Conservation (phyloP, 495 filamentous ascomycete species). For the Penicillium ochrochloron region DNA sequence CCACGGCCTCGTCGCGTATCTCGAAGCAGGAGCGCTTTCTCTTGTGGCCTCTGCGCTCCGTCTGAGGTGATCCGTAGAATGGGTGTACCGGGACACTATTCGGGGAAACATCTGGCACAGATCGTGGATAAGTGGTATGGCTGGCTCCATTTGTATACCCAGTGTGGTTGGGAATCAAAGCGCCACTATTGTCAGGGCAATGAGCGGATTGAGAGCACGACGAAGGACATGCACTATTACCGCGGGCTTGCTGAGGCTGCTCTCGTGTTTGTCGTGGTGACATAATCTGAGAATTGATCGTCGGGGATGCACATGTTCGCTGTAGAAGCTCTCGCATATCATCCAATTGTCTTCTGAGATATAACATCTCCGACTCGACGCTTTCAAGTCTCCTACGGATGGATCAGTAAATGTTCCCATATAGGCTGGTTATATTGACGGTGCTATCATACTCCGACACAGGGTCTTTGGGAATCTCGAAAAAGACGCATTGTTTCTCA, state of each 20-base stretch:
- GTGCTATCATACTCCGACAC: slow-evolving; percentile 31
- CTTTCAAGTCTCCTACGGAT: slow-evolving; percentile 35
- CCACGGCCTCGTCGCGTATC: slow-evolving; percentile 39
- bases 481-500: slow-evolving; percentile 44
- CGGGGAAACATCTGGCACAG: slow-evolving; percentile 24
- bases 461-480: slow-evolving; percentile 43
- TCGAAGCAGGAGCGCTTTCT: slow-evolving; percentile 43
- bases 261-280: slow-evolving; percentile 16
- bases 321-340: slow-evolving; percentile 35
- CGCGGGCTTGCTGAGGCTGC: slow-evolving; percentile 6
- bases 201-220: slow-evolving; percentile 15
- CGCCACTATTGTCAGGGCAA: neutral
- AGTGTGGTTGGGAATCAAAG: neutral
- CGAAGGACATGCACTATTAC: slow-evolving; percentile 18
- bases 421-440: neutral
- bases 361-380: slow-evolving; percentile 40
- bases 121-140: slow-evolving; percentile 12
- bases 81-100: slow-evolving; percentile 16
- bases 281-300: slow-evolving; percentile 6
- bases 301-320: slow-evolving; percentile 3
- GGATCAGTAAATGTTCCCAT: slow-evolving; percentile 9
- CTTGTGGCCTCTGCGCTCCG: slow-evolving; percentile 22
- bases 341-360: slow-evolving; percentile 35
- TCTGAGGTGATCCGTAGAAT: slow-evolving; percentile 10
- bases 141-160: slow-evolving; percentile 10